Evolutionary conservation across 2,329 filamentous ascomycete species (phyloP), one percentile per base, ranked within the genome.

Genomic region (Aureobasidium sp.): DNA sequence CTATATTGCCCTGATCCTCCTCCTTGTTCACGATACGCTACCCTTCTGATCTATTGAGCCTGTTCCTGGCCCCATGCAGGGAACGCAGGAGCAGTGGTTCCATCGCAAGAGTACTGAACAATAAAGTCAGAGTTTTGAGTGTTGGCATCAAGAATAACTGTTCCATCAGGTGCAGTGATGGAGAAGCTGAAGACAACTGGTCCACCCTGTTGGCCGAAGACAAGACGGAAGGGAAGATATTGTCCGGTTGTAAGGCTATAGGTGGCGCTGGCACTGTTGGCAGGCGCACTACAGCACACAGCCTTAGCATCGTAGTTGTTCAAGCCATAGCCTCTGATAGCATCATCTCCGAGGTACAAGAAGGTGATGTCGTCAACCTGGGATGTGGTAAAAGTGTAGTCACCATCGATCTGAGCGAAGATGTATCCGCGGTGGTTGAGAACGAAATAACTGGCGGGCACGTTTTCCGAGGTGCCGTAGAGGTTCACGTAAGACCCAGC

Each of bases 391-490:
- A 69, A 67, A 5, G 66, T 70, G 48, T 70, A 70, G 26, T 56
- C 62, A 44, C 69, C 67, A 24, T 65, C 61, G 39, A 36, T 34
- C 24, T 51, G 32, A 10, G 59, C 59, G n/a, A 39, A 61, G 13
- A 61, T 34, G 63, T 70, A 69, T 13, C 59, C 68, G 24, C 66
- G 68, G 47, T 70, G 66, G 46, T 68, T 67, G 44, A 69, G 34
- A 5, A 37, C 51, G n/a, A 46, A 64, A 27, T 24, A 61, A 34
- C 12, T 57, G 6, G 53, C 9, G n/a, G 27, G 27, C 1, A 57
- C 37, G 9, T n/a, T 46, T 10, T 57, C 12, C 1, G 24, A n/a
- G 9, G 24, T 57, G 39, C 39, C 39, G 39, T 57, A 57, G 7
- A 57, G 10, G 9, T 32, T 34, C 5, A 34, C 17, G 15, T 10